These are phyloP conservation scores for Gigaspora rosea DNA, from an alignment of 192 early-diverging fungal species.

Conservation along the genomic window DNA sequence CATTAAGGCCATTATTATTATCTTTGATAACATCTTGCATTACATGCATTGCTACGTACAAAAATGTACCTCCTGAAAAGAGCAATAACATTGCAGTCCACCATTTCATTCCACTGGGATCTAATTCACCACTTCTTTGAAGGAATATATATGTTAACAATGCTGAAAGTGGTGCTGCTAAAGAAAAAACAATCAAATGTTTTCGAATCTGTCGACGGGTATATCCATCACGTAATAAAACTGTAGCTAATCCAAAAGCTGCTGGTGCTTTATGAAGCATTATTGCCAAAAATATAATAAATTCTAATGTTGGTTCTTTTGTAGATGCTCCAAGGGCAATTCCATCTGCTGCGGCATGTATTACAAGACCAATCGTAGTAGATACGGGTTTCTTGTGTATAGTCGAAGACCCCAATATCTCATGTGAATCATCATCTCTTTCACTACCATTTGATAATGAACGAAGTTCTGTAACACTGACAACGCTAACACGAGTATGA, in stretches of 20 bases:
- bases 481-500: conserved; percentile 23
- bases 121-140: conserved; percentile 39
- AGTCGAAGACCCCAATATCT: conserved; percentile 29
- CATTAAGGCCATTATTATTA: neutral
- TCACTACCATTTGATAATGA: neutral
- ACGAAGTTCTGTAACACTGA: conserved; percentile 13
- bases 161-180: conserved; percentile 83
- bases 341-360: conserved; percentile 94
- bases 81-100: conserved; percentile 83
- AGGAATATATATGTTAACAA: conserved; percentile 56
- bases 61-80: conserved; percentile 88
- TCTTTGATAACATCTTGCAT: conserved; percentile 53
- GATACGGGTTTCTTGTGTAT: conserved; percentile 47
- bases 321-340: conserved; percentile 91
- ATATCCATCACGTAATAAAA: conserved; percentile 78
- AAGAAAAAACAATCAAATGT: conserved; percentile 78
- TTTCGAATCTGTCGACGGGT: conserved; percentile 64
- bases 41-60: conserved; percentile 89
- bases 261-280: conserved; percentile 96
- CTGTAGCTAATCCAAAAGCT: conserved; percentile 87
- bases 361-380: conserved; percentile 90
- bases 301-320: conserved; percentile 58
- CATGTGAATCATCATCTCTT: conserved; percentile 8
- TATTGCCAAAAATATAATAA: conserved; percentile 91
- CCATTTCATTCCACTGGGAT: conserved; percentile 54